Evolutionary conservation across 1,139 yeast species (phyloP).

Genomic region (Candida gigantensis): DNA sequence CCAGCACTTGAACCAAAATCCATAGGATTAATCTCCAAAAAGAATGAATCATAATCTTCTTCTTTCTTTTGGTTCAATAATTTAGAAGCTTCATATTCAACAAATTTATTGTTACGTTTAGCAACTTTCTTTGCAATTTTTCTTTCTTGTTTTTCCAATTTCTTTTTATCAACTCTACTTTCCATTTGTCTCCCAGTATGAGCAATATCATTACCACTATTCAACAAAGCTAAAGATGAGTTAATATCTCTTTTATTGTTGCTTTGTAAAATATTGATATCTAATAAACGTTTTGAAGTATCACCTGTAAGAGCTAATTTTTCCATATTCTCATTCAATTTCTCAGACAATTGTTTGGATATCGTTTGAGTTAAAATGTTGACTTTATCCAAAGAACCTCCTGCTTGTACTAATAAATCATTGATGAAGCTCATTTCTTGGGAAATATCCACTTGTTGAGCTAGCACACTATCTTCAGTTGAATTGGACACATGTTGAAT

Average conservation of each 20-base stretch:
- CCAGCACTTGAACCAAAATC: slow-evolving; percentile 92
- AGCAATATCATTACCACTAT: slow-evolving; percentile 81
- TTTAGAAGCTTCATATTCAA: slow-evolving; percentile 90
- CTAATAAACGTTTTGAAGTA: slow-evolving; percentile 77
- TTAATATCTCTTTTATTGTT: slow-evolving; percentile 74
- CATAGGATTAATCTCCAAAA: slow-evolving; percentile 90
- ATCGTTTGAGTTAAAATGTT: slow-evolving; percentile 47
- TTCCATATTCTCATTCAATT: slow-evolving; percentile 69
- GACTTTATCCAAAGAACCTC: slow-evolving; percentile 66
- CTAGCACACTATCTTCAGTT: slow-evolving; percentile 79
- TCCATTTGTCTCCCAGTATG: slow-evolving; percentile 91
- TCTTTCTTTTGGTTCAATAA: slow-evolving; percentile 62
- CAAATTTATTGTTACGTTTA: slow-evolving; percentile 85
- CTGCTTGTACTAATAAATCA: slow-evolving; percentile 72
- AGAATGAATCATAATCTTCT: slow-evolving; percentile 90
- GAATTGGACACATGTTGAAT: slow-evolving; percentile 72
- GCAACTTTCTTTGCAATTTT: slow-evolving; percentile 97
- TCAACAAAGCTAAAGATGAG: slow-evolving; percentile 68
- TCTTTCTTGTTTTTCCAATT: slow-evolving; percentile 94
- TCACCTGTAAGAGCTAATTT: slow-evolving; percentile 71
- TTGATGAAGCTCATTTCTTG: slow-evolving; percentile 67
- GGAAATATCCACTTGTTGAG: slow-evolving; percentile 67
- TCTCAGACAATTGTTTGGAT: slow-evolving; percentile 49
- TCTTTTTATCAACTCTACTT: slow-evolving; percentile 92
- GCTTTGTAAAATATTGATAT: slow-evolving; percentile 58